phyloP scores from a whole-genome alignment of 2,329 filamentous ascomycete species.

The Pseudogymnoascus sp. region DNA sequence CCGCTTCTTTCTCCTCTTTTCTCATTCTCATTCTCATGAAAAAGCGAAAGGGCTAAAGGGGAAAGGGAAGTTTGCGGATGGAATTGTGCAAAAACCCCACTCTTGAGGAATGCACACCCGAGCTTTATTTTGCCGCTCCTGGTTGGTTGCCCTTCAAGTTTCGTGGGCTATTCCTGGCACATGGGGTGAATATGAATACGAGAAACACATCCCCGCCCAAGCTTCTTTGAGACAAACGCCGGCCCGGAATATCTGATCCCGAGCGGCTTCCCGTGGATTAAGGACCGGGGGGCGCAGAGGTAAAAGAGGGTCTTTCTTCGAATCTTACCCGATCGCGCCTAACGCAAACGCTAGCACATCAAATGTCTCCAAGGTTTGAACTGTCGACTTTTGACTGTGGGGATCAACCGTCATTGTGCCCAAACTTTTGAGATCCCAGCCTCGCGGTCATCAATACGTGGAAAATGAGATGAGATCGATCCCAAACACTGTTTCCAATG shows the following conservation, averaged over 20 bases:
- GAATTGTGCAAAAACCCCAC: not conserved
- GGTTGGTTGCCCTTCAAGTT: not conserved
- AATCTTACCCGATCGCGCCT: not conserved
- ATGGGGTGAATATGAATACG: slow-evolving; percentile 3
- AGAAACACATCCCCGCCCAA: not conserved
- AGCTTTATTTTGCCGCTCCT: not conserved
- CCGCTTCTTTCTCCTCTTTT: not conserved
- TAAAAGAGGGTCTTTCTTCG: no score
- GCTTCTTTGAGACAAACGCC: not conserved
- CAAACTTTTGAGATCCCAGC: not conserved
- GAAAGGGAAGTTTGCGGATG: not conserved
- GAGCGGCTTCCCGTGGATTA: not conserved
- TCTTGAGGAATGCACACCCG: not conserved
- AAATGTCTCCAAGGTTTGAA: not conserved
- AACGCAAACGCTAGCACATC: not conserved
- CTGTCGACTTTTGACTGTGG: not conserved
- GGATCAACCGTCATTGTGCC: slow-evolving; percentile 19
- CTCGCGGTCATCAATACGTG: not conserved
- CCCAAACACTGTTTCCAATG: not conserved
- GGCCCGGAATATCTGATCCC: not conserved
- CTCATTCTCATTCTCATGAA: not conserved
- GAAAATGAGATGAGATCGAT: not conserved
- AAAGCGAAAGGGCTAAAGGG: no score
- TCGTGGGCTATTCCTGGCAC: not conserved
- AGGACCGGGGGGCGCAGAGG: not conserved